Base-by-base conservation (phyloP, 257 asterid genomes). In the Echites panduratus region DNA sequence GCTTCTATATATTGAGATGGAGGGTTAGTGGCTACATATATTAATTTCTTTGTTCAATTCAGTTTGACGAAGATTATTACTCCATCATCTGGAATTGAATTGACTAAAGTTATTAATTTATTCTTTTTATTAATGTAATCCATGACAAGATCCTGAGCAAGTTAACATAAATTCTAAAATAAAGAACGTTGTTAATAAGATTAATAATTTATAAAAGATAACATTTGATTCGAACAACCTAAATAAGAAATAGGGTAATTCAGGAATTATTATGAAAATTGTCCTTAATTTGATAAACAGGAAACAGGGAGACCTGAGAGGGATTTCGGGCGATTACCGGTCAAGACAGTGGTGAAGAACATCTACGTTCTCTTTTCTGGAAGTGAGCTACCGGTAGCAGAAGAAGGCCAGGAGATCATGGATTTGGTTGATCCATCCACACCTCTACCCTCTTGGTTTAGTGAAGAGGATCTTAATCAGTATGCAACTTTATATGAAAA, bases 361-460 rank as follows among this genome's bases (percentile, higher is more conserved):
- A 78, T 89, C 62, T 89, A 87, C 72, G 77, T 82, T 59, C 88
- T 89, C 0, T 89, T 87, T 82, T 84, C 93, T 7, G 43, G 75
- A 19, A 76, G 82, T 69, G 86, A 85, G 61, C 70, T 87, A 53
- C 93, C 90, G 20, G 79, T 78, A 32, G 96, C 96, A 47, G 19
- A 49, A 2, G 86, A 82, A 62, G 79, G 79, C 49, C 84, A 87
- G 72, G 96, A 87, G 76, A 78, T 89, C 29, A 84, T 89, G 96
- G 93, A 86, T 70, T 19, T 79, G 58, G 84, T 80, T 53, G 81
- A 80, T 72, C 73, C 79, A 32, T 79, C 87, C 22, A 48, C 78
- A 41, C 82, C 82, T 43, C 22, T 77, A 27, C 87, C 84, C 9
- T 4, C 74, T 75, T 83, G 84, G 87, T 75, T 80, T 52, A 71